Conservation (phyloP, 176 grass and related monocot genomes). For the Oryza glumipatula region DNA sequence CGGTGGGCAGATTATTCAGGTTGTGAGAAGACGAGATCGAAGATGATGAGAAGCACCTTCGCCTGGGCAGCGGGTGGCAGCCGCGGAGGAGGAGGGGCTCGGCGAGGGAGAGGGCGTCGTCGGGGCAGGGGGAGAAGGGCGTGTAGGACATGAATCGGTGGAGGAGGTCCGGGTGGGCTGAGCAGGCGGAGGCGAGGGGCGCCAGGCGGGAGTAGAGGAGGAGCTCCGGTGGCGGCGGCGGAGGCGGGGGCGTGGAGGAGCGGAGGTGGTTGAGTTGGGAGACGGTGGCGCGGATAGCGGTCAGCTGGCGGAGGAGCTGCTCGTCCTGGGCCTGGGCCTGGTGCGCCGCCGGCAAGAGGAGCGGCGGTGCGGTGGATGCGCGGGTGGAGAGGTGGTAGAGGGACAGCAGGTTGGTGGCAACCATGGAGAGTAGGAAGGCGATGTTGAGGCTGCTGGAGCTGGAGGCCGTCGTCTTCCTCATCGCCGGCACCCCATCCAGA, state of each 20-base stretch:
- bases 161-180: slow-evolving; percentile 74
- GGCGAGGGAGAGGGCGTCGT: slow-evolving; percentile 57
- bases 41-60: slow-evolving; percentile 54
- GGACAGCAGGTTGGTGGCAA: slow-evolving; percentile 92
- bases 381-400: slow-evolving; percentile 91
- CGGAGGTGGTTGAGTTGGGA: slow-evolving; percentile 81
- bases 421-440: slow-evolving; percentile 74
- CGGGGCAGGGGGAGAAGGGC: slow-evolving; percentile 66
- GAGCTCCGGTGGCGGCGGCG: slow-evolving; percentile 56
- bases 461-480: slow-evolving; percentile 42
- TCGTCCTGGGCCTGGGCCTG: neutral
- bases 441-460: slow-evolving; percentile 41
- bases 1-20: slow-evolving; percentile 45
- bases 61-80: slow-evolving; percentile 71
- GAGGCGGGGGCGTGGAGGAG: slow-evolving; percentile 45
- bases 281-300: slow-evolving; percentile 77
- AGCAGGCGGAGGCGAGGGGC: slow-evolving; percentile 69
- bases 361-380: slow-evolving; percentile 25
- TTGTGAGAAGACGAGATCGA: slow-evolving; percentile 48
- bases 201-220: slow-evolving; percentile 64
- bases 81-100: slow-evolving; percentile 88
- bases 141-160: slow-evolving; percentile 70
- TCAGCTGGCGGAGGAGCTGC: slow-evolving; percentile 71
- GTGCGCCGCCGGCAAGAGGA: neutral
- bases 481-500: slow-evolving; percentile 25